Evolutionary conservation across 371 early-diverging fungal species (phyloP).

Genomic region (Apophysomyces trapeziformis): DNA sequence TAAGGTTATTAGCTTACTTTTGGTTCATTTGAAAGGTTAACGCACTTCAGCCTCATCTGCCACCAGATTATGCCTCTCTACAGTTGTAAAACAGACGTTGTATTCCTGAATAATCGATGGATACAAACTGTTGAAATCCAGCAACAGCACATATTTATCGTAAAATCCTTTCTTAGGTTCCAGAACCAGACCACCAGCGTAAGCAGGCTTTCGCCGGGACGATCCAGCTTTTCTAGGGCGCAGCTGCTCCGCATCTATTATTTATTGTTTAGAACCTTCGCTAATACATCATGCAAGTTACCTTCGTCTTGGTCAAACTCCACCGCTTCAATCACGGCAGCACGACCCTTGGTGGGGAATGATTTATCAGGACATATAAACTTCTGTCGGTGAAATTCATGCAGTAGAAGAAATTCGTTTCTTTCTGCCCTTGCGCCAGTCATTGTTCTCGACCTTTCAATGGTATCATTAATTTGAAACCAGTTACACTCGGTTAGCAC

Average conservation of each 20-base stretch:
- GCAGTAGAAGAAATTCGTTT: constrained; percentile 97
- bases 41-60: background rate
- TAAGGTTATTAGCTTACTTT: constrained; percentile 10
- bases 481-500: background rate
- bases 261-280: background rate
- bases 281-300: background rate
- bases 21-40: background rate
- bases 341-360: constrained; percentile 24
- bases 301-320: constrained; percentile 59
- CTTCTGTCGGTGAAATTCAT: constrained; percentile 93
- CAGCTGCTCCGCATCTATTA: constrained; percentile 38
- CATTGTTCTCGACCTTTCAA: constrained; percentile 76
- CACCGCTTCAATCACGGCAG: constrained; percentile 42
- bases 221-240: constrained; percentile 41
- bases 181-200: constrained; percentile 98
- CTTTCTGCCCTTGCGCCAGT: constrained; percentile 97
- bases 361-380: constrained; percentile 92
- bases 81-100: constrained; percentile 99
- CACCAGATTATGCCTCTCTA: constrained; percentile 58
- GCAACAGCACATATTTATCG: constrained; percentile 93
- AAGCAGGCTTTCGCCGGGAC: constrained; percentile 87
- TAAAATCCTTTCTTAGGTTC: constrained; percentile 99
- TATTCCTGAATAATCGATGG: constrained; percentile 99
- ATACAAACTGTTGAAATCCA: constrained; percentile 99
- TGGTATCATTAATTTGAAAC: background rate